Evolutionary conservation across 768 basidiomycete species (phyloP).

Genomic region (Fibroporia radiculosa): DNA sequence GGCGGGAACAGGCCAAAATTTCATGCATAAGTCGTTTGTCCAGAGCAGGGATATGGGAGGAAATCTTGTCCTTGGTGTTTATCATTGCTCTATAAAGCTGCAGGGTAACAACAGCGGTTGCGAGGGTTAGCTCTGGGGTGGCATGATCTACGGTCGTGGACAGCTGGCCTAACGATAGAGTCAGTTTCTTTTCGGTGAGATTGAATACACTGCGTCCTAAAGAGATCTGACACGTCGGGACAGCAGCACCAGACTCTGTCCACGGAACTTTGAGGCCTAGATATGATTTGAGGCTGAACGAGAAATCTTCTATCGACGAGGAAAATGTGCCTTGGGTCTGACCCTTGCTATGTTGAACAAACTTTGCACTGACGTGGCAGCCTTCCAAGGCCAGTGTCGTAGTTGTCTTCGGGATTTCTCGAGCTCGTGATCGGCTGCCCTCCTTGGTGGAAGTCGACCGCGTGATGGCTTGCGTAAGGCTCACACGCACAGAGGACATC

Average conservation of each 20-base stretch:
- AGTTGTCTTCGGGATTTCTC: too few species aligned
- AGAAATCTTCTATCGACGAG: too few species aligned
- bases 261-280: too few species aligned
- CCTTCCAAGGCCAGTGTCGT: too few species aligned
- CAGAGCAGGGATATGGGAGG: slow-evolving; percentile 20
- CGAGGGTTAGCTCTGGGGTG: slow-evolving; percentile 22
- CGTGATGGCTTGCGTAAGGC: slow-evolving; percentile 28
- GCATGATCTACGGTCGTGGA: slow-evolving; percentile 21
- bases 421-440: too few species aligned
- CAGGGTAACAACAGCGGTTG: slow-evolving; percentile 4
- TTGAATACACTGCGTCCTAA: slow-evolving; percentile 5
- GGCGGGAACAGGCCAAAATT: slow-evolving; percentile 44
- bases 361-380: too few species aligned
- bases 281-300: too few species aligned
- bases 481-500: slow-evolving; percentile 33
- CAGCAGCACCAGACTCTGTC: too few species aligned
- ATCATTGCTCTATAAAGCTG: neutral
- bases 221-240: slow-evolving; percentile 5
- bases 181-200: slow-evolving; percentile 4
- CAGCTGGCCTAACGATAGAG: slow-evolving; percentile 18
- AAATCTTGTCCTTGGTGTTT: neutral
- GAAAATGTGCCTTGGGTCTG: too few species aligned
- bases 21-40: slow-evolving; percentile 35
- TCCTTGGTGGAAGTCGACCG: too few species aligned
- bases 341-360: too few species aligned